Percentiles rank a stretch among this genome's conserved stretches.
Conservation (phyloP, 1,284 basidiomycete species). For the Papiliotrema nemorosa region DNA sequence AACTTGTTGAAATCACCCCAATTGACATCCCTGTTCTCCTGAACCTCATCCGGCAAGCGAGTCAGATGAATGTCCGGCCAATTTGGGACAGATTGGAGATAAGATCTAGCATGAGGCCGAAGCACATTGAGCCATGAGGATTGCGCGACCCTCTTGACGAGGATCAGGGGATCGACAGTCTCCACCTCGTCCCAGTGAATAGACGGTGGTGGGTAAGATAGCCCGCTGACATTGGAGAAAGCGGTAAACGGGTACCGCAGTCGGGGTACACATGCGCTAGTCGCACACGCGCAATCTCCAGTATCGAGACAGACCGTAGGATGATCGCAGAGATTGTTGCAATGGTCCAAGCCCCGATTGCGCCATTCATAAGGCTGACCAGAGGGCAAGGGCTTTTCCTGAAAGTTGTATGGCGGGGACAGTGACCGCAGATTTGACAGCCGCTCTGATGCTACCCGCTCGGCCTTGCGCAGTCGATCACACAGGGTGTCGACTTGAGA, state of each 20-base stretch:
- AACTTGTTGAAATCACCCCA: conserved; percentile 16
- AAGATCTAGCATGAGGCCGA: conserved; percentile 25
- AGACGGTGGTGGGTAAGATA: conserved; percentile 24
- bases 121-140: conserved; percentile 35
- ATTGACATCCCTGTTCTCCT: conserved; percentile 14
- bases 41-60: conserved; percentile 14
- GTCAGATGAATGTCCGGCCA: conserved; percentile 26
- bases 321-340: conserved; percentile 35
- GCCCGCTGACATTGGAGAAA: conserved; percentile 19
- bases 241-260: conserved; percentile 26
- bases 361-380: conserved; percentile 25
- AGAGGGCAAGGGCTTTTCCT: conserved; percentile 7
- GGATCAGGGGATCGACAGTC: conserved; percentile 11
- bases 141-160: conserved; percentile 17
- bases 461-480: conserved; percentile 11
- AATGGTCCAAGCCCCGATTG: conserved; percentile 14
- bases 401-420: conserved; percentile 6
- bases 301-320: conserved; percentile 37
- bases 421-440: conserved; percentile 10
- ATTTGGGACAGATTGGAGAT: conserved; percentile 16
- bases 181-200: conserved; percentile 9
- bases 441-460: conserved; percentile 8
- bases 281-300: conserved; percentile 31
- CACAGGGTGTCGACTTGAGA: conserved; percentile 21
- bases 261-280: conserved; percentile 19